Conservation (phyloP, 768 basidiomycete genomes). For the Filobasidium floriforme region DNA sequence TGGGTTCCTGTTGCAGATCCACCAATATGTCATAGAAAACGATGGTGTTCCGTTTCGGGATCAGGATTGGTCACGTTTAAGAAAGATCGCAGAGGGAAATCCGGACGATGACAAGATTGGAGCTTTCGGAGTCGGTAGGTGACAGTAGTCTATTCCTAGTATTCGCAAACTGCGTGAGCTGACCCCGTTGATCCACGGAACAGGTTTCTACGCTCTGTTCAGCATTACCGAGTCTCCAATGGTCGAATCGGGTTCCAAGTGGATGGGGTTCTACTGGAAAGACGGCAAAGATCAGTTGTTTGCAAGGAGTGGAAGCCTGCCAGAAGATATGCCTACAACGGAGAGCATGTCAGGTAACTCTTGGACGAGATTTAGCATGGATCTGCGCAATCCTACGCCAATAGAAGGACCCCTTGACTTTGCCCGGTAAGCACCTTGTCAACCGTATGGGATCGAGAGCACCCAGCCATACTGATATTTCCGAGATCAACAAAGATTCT, state of each 20-base stretch:
- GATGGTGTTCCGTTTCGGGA: constrained; percentile 69
- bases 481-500: constrained; percentile 51
- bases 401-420: constrained; percentile 74
- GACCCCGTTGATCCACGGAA: too few species aligned
- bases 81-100: constrained; percentile 94
- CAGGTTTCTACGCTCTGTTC: constrained; percentile 32
- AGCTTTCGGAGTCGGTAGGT: constrained; percentile 50
- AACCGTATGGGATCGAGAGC: neutral
- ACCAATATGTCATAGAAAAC: constrained; percentile 79
- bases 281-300: constrained; percentile 86
- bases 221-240: constrained; percentile 43
- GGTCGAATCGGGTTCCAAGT: constrained; percentile 56
- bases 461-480: too few species aligned
- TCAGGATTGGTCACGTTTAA: constrained; percentile 67
- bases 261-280: constrained; percentile 97
- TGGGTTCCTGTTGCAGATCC: constrained; percentile 49
- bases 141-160: constrained; percentile 52
- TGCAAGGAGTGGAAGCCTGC: constrained; percentile 66
- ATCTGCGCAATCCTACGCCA: constrained; percentile 67
- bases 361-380: constrained; percentile 90
- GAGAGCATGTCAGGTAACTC: constrained; percentile 39
- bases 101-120: constrained; percentile 92
- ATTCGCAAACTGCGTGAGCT: too few species aligned
- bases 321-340: constrained; percentile 29
- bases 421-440: constrained; percentile 48